These are phyloP conservation scores for Inonotus obliquus DNA, from an alignment of 1,284 basidiomycete species.

Conservation along the genomic window DNA sequence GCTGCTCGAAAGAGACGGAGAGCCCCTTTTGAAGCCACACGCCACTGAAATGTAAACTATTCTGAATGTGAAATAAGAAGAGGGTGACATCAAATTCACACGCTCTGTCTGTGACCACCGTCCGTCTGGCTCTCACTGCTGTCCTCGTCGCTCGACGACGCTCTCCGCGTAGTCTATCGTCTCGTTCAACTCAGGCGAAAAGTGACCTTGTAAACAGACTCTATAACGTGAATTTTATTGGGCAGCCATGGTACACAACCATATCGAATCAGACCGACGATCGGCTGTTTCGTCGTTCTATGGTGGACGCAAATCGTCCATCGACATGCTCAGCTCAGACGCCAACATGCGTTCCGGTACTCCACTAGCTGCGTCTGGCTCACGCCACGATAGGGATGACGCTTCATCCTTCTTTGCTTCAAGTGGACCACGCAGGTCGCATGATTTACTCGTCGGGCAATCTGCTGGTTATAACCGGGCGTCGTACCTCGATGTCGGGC, in stretches of 20 bases:
- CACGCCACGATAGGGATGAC: constrained; percentile 47
- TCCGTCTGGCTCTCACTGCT: neutral
- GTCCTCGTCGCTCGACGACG: neutral
- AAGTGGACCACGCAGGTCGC: constrained; percentile 36
- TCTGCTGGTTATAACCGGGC: constrained; percentile 64
- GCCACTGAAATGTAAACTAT: no score
- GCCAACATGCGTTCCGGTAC: constrained; percentile 27
- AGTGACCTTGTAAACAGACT: neutral
- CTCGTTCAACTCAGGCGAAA: no score
- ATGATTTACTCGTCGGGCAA: constrained; percentile 40
- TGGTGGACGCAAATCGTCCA: constrained; percentile 51
- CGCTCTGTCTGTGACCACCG: neutral
- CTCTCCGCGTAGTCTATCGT: no score
- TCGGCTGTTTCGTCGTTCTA: constrained; percentile 75
- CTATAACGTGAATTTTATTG: neutral
- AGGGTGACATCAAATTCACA: neutral
- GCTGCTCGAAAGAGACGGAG: no score
- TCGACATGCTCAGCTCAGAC: constrained; percentile 56
- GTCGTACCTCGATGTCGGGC: constrained; percentile 59
- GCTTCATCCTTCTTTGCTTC: constrained; percentile 58
- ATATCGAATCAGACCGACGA: constrained; percentile 53
- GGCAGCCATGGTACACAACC: constrained; percentile 16
- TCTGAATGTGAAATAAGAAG: no score
- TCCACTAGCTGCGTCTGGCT: constrained; percentile 18
- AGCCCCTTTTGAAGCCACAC: no score